Percentiles rank a stretch among this genome's conserved stretches.
These are phyloP conservation scores for Candida palmyrensis DNA, from an alignment of 805 yeast genomes.

Conservation along the genomic window DNA sequence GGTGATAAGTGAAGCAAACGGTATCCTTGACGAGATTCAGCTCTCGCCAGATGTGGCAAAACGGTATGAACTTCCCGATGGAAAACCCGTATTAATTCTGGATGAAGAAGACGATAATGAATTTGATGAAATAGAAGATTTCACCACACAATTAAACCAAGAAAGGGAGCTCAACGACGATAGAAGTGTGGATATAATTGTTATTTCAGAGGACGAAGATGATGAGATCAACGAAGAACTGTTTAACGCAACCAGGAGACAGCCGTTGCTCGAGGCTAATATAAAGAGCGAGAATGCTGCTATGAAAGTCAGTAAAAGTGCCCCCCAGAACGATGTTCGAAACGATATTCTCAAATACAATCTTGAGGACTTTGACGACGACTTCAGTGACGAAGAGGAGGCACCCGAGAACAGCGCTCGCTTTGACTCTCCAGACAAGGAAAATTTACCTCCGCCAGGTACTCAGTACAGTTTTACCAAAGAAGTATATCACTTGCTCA, in stretches of 20 bases:
- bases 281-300: background rate
- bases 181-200: slow-evolving; percentile 31
- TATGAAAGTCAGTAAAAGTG: background rate
- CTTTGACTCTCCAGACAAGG: slow-evolving; percentile 8
- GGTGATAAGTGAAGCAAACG: slow-evolving; percentile 5
- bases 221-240: slow-evolving; percentile 8
- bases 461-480: slow-evolving; percentile 52
- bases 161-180: slow-evolving; percentile 28
- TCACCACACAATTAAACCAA: slow-evolving; percentile 36
- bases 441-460: slow-evolving; percentile 21
- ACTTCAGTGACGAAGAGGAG: slow-evolving; percentile 13
- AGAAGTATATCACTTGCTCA: slow-evolving; percentile 59
- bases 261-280: background rate
- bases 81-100: background rate
- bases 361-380: slow-evolving; percentile 33
- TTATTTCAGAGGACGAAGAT: slow-evolving; percentile 32
- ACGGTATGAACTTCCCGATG: slow-evolving; percentile 19
- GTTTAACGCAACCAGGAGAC: background rate
- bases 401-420: background rate
- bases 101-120: slow-evolving; percentile 14
- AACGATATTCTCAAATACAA: slow-evolving; percentile 8
- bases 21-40: slow-evolving; percentile 21
- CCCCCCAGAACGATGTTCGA: background rate
- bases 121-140: slow-evolving; percentile 21
- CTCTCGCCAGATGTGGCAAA: slow-evolving; percentile 32